These are phyloP conservation scores for Suillus subluteus DNA, from an alignment of 768 basidiomycete species.

Conservation along the genomic window DNA sequence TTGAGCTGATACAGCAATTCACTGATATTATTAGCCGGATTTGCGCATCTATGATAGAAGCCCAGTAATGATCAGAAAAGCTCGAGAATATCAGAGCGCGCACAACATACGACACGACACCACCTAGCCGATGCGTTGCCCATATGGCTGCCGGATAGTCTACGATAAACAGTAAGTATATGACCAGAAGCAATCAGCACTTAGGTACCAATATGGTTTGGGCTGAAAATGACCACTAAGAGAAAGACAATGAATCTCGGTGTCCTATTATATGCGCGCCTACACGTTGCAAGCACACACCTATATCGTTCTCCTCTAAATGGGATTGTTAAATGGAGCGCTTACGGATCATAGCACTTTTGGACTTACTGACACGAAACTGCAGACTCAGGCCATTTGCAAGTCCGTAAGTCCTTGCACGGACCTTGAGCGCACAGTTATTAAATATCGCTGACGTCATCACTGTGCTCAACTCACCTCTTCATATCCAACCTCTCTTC, in stretches of 20 bases:
- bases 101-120: conserved; percentile 54
- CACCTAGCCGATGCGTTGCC: conserved; percentile 63
- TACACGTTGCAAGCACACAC: conserved; percentile 35
- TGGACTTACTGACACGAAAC: conserved; percentile 49
- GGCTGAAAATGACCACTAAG: conserved; percentile 64
- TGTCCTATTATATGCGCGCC: neutral
- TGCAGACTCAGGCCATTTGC: conserved; percentile 56
- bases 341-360: neutral
- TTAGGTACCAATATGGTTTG: conserved; percentile 61
- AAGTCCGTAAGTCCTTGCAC: conserved; percentile 49
- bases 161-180: conserved; percentile 23
- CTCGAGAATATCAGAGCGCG: conserved; percentile 8
- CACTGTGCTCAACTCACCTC: conserved; percentile 43
- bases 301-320: conserved; percentile 54
- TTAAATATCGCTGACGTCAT: conserved; percentile 2
- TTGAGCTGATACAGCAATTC: conserved; percentile 39
- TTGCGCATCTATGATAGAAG: conserved; percentile 31
- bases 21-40: conserved; percentile 37
- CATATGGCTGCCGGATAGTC: conserved; percentile 61
- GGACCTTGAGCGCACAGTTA: conserved; percentile 31
- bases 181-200: conserved; percentile 4
- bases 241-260: conserved; percentile 10
- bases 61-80: neutral
- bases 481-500: conserved; percentile 43
- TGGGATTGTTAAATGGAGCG: conserved; percentile 4